Evolutionary conservation across 1,284 basidiomycete genomes (phyloP), one percentile per base, ranked within the genome.

Genomic region (Papiliotrema laurentii): DNA sequence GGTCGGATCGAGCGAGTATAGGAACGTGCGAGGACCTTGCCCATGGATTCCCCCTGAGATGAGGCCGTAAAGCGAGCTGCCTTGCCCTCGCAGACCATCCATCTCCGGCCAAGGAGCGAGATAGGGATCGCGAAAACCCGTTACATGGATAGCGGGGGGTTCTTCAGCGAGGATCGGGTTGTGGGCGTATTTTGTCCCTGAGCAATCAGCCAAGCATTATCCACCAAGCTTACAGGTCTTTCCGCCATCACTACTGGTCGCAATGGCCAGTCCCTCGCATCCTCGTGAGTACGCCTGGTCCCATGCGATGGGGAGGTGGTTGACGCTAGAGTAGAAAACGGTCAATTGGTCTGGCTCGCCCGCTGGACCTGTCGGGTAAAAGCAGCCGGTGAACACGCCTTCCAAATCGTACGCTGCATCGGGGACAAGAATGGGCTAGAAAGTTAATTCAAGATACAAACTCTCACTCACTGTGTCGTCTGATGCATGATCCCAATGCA

Each of bases 301-400:
- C 37, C 33, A 57, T 33, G 43, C 39, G 21, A 57, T 43, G 4
- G 52, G 55, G 16, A 52, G 14, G 26, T 28, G 13, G 6, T 13
- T 21, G 4, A 51, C 50, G 41, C 31, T 46, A 1, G 53, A 55
- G 43, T 58, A 58, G 30, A 58, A 47, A 6, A 55, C 43, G 1
- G 45, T 38, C 6, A 53, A 31, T 16, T 25, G n/a, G 13, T 33
- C 45, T 4, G 7, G 10, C 26, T 48, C 24, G n/a, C 45, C 47
- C 14, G 3, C 25, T n/a, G 35, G 44, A 18, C 35, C 35, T 16
- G 28, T 31, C 16, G 53, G 51, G 4, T 47, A 41, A 18, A 54
- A 47, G 26, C 59, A 54, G 4, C 56, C 59, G 3, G 59, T 61
- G 24, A 56, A 61, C 21, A 61, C 44, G 7, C 56, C 59, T 16